Evolutionary conservation across 352 stramenopile genomes (phyloP).

Genomic region (Phytophthora quininea): DNA sequence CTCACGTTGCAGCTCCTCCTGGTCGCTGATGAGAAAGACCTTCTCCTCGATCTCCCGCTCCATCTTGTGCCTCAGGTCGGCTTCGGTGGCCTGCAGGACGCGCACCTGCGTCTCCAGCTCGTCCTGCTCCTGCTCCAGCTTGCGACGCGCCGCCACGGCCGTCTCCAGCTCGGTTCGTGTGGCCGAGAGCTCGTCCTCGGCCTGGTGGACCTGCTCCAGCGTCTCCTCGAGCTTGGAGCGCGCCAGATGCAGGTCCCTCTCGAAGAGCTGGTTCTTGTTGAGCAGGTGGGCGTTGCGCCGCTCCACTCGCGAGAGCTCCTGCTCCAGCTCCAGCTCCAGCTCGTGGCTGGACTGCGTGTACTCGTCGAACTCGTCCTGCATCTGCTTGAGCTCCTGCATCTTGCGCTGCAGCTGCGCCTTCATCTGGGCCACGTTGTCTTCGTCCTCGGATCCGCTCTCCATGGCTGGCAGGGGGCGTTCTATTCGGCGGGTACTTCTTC

Average conservation of each 20-base stretch:
- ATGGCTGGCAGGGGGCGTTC: constrained; percentile 12
- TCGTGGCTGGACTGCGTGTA: constrained; percentile 86
- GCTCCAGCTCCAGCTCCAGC: constrained; percentile 77
- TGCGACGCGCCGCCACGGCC: constrained; percentile 45
- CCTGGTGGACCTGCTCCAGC: constrained; percentile 54
- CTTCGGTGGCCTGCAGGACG: constrained; percentile 80
- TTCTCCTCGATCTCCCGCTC: constrained; percentile 89
- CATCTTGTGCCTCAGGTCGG: constrained; percentile 81
- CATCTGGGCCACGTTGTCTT: constrained; percentile 41
- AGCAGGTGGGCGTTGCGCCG: constrained; percentile 49
- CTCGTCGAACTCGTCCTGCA: constrained; percentile 83
- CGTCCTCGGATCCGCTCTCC: constrained; percentile 42
- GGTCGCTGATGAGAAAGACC: constrained; percentile 83
- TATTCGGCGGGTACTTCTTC: background rate
- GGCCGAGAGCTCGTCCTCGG: constrained; percentile 54
- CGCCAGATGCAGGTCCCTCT: constrained; percentile 53
- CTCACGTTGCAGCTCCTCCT: constrained; percentile 82
- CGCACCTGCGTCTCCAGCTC: constrained; percentile 83
- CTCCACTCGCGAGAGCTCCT: constrained; percentile 73
- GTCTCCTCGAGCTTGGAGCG: constrained; percentile 62
- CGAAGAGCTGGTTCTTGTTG: constrained; percentile 55
- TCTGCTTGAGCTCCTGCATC: constrained; percentile 63
- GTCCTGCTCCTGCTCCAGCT: constrained; percentile 78
- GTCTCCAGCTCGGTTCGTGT: constrained; percentile 52
- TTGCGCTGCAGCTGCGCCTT: constrained; percentile 59